Evolutionary conservation across 2,329 filamentous ascomycete genomes (phyloP).

Genomic region (Paecilomyces niveus): DNA sequence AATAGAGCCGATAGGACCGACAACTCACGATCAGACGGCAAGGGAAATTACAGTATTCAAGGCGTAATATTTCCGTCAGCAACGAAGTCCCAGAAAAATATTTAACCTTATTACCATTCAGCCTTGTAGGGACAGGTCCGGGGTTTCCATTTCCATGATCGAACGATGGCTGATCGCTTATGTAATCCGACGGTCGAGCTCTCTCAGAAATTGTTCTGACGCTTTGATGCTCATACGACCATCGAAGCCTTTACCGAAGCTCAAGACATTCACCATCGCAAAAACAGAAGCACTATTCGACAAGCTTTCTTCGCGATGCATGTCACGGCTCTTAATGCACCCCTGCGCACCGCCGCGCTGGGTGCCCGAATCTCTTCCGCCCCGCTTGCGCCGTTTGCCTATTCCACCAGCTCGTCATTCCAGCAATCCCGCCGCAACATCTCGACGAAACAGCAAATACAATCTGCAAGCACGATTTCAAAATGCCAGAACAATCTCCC

Average conservation of each 20-base stretch:
- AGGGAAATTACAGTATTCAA: too few relatives aligned
- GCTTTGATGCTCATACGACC: background rate
- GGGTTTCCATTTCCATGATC: background rate
- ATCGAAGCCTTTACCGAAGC: background rate
- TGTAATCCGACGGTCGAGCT: background rate
- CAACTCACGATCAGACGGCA: too few relatives aligned
- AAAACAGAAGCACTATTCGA: background rate
- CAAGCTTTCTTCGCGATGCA: conserved; percentile 14
- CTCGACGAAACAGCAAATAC: conserved; percentile 7
- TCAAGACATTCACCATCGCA: background rate
- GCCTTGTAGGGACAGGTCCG: background rate
- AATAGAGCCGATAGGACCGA: too few relatives aligned
- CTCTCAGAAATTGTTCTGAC: background rate
- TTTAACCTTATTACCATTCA: too few relatives aligned
- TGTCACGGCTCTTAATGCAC: conserved; percentile 18
- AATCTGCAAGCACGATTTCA: conserved; percentile 15
- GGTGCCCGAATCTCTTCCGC: conserved; percentile 19
- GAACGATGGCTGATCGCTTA: background rate
- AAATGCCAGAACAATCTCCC: conserved; percentile 10
- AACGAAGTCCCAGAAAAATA: too few relatives aligned
- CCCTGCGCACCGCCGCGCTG: conserved; percentile 26
- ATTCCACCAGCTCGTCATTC: conserved; percentile 6
- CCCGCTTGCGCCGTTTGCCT: conserved; percentile 16
- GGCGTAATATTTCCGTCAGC: too few relatives aligned
- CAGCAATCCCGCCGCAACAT: conserved; percentile 5